These are phyloP conservation scores for Hyaloscypha hepaticicola DNA, from an alignment of 495 filamentous ascomycete genomes.

Conservation along the genomic window DNA sequence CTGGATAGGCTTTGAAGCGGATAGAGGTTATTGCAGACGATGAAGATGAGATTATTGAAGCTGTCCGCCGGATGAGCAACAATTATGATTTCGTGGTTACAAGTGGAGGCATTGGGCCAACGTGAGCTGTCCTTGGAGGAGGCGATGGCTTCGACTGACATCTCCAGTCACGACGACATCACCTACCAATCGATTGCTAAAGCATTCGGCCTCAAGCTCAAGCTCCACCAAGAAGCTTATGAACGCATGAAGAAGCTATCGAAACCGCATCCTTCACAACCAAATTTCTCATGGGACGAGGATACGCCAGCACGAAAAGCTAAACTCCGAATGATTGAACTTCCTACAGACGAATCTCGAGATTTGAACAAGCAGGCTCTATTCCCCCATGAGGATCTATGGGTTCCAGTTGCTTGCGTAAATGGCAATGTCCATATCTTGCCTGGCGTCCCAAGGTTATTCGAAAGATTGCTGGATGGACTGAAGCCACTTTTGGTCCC, in stretches of 20 bases:
- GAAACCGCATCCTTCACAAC: conserved; percentile 65
- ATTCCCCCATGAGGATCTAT: conserved; percentile 77
- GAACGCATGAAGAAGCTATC: conserved; percentile 80
- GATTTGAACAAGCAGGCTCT: conserved; percentile 64
- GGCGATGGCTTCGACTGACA: background rate
- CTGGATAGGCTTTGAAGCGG: conserved; percentile 64
- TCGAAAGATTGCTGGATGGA: conserved; percentile 72
- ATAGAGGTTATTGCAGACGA: conserved; percentile 94
- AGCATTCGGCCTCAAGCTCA: conserved; percentile 74
- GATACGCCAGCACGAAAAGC: conserved; percentile 76
- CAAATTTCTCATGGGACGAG: conserved; percentile 80
- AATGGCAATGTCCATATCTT: conserved; percentile 94
- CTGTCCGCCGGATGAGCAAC: conserved; percentile 76
- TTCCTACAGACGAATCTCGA: conserved; percentile 69
- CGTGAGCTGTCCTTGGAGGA: conserved; percentile 48
- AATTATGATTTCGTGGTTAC: conserved; percentile 94
- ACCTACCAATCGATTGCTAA: conserved; percentile 93
- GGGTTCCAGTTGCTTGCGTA: conserved; percentile 85
- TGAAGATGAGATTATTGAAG: conserved; percentile 85
- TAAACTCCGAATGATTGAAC: conserved; percentile 82
- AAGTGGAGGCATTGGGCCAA: conserved; percentile 92
- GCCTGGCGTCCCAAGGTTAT: conserved; percentile 84
- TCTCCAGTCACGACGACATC: conserved; percentile 86
- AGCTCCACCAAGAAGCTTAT: conserved; percentile 72
- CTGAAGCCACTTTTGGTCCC: conserved; percentile 68